Evolutionary conservation across 805 yeast species (phyloP).

Genomic region (Candida suzukii): DNA sequence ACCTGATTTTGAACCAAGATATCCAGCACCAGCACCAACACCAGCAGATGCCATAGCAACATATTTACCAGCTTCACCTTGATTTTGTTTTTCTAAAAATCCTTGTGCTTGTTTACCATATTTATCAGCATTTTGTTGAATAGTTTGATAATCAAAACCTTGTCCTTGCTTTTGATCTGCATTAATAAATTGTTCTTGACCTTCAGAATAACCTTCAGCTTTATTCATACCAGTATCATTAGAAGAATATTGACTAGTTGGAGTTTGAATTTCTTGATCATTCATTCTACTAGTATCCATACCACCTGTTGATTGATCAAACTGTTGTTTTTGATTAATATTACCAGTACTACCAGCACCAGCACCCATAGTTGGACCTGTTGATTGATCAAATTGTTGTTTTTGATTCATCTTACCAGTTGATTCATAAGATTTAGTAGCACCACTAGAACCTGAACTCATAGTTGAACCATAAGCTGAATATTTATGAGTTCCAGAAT

Average conservation of each 20-base stretch:
- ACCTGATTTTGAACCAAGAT: slow-evolving; percentile 4
- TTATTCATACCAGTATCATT: too few relatives aligned
- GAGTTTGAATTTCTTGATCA: too few relatives aligned
- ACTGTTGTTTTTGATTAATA: too few relatives aligned
- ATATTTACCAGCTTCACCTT: slow-evolving; percentile 3
- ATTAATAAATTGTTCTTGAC: background rate
- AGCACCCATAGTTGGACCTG: too few relatives aligned
- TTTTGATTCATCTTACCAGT: too few relatives aligned
- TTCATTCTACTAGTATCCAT: too few relatives aligned
- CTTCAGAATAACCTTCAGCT: background rate
- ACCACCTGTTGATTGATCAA: too few relatives aligned
- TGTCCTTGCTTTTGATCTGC: background rate
- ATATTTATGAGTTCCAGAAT: background rate
- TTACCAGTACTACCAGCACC: too few relatives aligned
- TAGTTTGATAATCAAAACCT: too few relatives aligned
- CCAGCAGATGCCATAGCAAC: slow-evolving; percentile 5
- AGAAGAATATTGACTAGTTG: too few relatives aligned
- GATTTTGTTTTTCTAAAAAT: background rate
- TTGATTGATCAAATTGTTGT: too few relatives aligned
- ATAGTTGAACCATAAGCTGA: background rate
- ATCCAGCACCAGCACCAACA: slow-evolving; percentile 10
- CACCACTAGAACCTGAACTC: background rate
- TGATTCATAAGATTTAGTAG: too few relatives aligned
- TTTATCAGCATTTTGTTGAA: slow-evolving; percentile 5
- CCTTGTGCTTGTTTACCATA: background rate